Evolutionary conservation across 2,329 filamentous ascomycete genomes (phyloP), one percentile per base, ranked within the genome.

Genomic region (Colletotrichum lini): DNA sequence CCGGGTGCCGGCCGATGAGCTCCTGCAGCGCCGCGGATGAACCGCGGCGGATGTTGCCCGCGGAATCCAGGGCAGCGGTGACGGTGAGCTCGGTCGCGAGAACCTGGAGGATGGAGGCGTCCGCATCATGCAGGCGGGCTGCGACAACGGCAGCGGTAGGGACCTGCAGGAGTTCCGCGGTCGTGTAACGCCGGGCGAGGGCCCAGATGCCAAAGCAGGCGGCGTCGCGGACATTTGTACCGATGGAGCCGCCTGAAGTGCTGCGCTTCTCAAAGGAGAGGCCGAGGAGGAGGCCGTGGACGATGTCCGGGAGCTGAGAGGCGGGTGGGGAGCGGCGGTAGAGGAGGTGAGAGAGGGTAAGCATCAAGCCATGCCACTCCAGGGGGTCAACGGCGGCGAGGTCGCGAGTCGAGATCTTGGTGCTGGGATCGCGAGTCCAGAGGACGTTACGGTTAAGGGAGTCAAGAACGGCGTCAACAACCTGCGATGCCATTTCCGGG

Each of bases 201-300:
- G 95, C 93, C 96, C 96, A 99, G 30, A 98, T 92, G 8, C 96
- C 96, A 79, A 98, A 99, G 79, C 95, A 98, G 3, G 96, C 94
- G 15, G 96, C 96, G 83, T 99, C 96, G 57, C 96, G 90, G 18
- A 99, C 95, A 75, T 97, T 98, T 1, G 94, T 92, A 2, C 96
- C 96, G 13, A 96, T 86, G 3, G 94, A 95, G 15, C 89, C 91
- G n/a, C 96, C 96, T 3, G 94, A 94, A 0, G 94, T 89, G 56
- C 92, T 93, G 70, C 95, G 89, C 77, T 98, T 94, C 80, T 99
- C 95, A 78, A 98, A 99, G 0, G 91, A 91, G 35, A 98, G 85
- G 0, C 94, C 95, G 12, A 93, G 88, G 0, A 97, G 83, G 18
- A 98, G 85, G 2, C 93, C 91, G 70, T 93, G 91, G 2, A 98